Conservation (phyloP, 805 yeast species). For the Cyberlindnera mississippiensis region DNA sequence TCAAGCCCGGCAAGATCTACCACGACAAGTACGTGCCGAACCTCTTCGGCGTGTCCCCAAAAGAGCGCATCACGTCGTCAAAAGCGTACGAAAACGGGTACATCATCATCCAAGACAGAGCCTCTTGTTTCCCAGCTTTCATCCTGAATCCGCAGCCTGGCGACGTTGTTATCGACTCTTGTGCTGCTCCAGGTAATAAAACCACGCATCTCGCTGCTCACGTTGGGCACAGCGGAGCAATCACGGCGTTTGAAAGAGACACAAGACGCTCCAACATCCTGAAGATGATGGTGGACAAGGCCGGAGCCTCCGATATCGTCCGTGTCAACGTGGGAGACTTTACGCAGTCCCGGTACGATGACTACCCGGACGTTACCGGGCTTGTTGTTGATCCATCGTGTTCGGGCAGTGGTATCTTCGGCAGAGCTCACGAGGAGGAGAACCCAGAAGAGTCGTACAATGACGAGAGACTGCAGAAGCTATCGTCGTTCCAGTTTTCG, state of each 20-base stretch:
- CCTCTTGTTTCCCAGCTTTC: constrained; percentile 93
- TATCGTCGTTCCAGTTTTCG: constrained; percentile 82
- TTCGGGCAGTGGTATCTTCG: constrained; percentile 96
- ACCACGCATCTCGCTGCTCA: constrained; percentile 87
- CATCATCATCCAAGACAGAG: constrained; percentile 90
- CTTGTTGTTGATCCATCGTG: constrained; percentile 94
- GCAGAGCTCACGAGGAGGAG: constrained; percentile 47
- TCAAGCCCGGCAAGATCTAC: constrained; percentile 57
- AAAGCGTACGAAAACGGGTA: constrained; percentile 70
- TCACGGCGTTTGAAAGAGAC: constrained; percentile 88
- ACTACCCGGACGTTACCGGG: constrained; percentile 66
- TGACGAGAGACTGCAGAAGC: constrained; percentile 58
- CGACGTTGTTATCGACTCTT: constrained; percentile 77
- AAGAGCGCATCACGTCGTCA: constrained; percentile 63
- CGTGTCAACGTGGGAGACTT: constrained; percentile 51
- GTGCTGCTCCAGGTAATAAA: constrained; percentile 98
- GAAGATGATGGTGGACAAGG: constrained; percentile 72
- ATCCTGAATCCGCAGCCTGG: constrained; percentile 64
- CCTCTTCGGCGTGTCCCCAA: constrained; percentile 79
- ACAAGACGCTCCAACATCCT: constrained; percentile 64
- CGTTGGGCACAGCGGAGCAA: constrained; percentile 38
- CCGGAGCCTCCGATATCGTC: constrained; percentile 51
- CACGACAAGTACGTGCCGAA: constrained; percentile 71
- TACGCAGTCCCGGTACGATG: constrained; percentile 41
- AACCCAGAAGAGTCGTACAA: constrained; percentile 38